Base-by-base conservation (phyloP, 2,329 filamentous ascomycete species). In the Microascus cirrosus region DNA sequence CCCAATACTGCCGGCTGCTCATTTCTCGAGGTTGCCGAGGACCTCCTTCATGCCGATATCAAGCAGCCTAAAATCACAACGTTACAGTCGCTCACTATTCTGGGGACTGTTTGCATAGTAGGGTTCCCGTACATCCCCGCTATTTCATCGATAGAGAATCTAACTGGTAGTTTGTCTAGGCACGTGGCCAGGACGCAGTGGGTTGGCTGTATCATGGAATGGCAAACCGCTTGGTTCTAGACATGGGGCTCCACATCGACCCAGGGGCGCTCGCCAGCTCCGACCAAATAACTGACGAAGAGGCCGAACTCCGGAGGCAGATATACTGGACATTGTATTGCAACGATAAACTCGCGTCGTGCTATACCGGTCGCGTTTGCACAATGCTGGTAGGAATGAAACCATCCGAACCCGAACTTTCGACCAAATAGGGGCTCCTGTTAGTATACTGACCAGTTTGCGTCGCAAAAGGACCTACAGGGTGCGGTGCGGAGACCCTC, bases 211-310 rank as follows among this genome's bases (percentile, higher is more conserved):
- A 70, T 50, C 67, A 70, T n/a, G 70, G 70, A 1, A 71, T 72
- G 66, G 71, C 71, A 1, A 67, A 61, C 54, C 65, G 69, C 2
- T 58, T 73, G 13, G 66, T 65, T 11, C 63, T 72, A 0, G 71
- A 73, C 34, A 70, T 73, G 69, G 71, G 71, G 1, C 60, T 73
- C 0, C 71, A 73, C 32, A 61, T 71, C 13, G 70, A 73, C 18
- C 20, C 42, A 3, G 42, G 15, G 18, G 42, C 42, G 5, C 42
- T 48, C 18, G 42, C 20, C 11, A 8, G 42, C 42, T 22, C 42
- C 3, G 11, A 48, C 22, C 4, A 20, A 3, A 22, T 48, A 2
- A 48, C 4, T 4, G 20, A 4, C 22, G 42, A 48, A 20, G 42
- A 48, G 22, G 42, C 42, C 12, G n/a, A 48, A 7, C 8, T 48